Base-by-base conservation (phyloP, 352 stramenopile genomes). In the Pythium coloratum region DNA sequence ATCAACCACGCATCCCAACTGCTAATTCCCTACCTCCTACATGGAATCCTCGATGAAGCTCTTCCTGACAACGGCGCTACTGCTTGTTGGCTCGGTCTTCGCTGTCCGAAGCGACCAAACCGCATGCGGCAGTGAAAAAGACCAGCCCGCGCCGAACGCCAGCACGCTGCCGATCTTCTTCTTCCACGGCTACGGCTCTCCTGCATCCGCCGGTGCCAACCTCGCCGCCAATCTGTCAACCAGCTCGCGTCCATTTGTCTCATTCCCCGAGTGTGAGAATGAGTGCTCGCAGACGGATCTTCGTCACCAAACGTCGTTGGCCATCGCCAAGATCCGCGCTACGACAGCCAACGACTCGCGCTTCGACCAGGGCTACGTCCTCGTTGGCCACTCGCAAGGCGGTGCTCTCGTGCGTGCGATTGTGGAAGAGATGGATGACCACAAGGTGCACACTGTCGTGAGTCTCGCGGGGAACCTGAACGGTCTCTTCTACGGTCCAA, bases 351-450 rank as follows among this genome's bases (percentile, higher is more conserved):
- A 69, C 40, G 54, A 75, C 56, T 66, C 63, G 26, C 57, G 61
- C 5, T 81, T 77, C 63, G 65, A 62, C 63, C 60, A 72, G 8
- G 77, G 77, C 20, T 86, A 86, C 56, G 47, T 75, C 26, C 81
- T 86, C 30, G 65, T 86, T 3, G 73, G 65, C 0, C 73, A 86
- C 50, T 86, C 76, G 4, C 76, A 83, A 10, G 77, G 76, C 2
- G 76, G 77, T 0, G 49, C 64, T 1, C 44, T 83, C 28, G 74
- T 70, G 2, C 77, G 76, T 18, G 65, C 69, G 2, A 74, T 85
- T 5, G 53, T 81, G 13, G 75, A 85, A 40, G 71, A 81, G 42
- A 82, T 82, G 75, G 66, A 85, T 46, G 77, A 82, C 56, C 77
- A 82, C 64, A 76, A 73, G 6, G 71, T 85, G 24, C 62, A 74